phyloP scores from a whole-genome alignment of 441 rosid species.

The Melastoma candidum region DNA sequence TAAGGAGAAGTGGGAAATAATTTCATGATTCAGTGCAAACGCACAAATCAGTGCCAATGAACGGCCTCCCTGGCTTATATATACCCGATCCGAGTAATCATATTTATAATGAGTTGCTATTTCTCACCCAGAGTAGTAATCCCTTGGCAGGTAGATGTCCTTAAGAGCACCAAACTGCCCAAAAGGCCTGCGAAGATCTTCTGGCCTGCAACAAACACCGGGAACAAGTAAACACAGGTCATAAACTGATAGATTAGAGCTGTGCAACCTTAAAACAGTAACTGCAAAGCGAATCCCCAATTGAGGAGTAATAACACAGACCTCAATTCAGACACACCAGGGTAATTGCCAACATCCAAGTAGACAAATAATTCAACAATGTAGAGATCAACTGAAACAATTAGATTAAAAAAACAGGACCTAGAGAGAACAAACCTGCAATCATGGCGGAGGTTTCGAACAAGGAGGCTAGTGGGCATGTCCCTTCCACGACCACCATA shows the following conservation, averaged over 20 bases:
- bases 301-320: no score
- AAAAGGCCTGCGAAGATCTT: constrained; percentile 74
- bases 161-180: constrained; percentile 82
- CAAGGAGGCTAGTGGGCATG: constrained; percentile 76
- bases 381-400: neutral
- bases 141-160: constrained; percentile 86
- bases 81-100: neutral
- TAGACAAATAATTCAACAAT: neutral
- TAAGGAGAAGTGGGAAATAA: no score
- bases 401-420: neutral
- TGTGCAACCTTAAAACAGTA: neutral
- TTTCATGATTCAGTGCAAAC: no score
- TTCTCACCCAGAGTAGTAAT: constrained; percentile 79
- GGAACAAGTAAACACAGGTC: neutral
- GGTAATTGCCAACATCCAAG: no score
- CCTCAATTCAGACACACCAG: no score
- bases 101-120: neutral
- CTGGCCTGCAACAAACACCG: constrained; percentile 41
- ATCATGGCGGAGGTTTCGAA: constrained; percentile 75
- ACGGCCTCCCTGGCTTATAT: neutral
- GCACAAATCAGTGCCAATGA: neutral
- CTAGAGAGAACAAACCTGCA: constrained; percentile 43
- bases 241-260: neutral
- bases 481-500: constrained; percentile 47
- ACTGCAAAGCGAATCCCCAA: no score